Evolutionary conservation across 2,329 filamentous ascomycete genomes (phyloP).

Genomic region (Acephala macrosclerotiorum): DNA sequence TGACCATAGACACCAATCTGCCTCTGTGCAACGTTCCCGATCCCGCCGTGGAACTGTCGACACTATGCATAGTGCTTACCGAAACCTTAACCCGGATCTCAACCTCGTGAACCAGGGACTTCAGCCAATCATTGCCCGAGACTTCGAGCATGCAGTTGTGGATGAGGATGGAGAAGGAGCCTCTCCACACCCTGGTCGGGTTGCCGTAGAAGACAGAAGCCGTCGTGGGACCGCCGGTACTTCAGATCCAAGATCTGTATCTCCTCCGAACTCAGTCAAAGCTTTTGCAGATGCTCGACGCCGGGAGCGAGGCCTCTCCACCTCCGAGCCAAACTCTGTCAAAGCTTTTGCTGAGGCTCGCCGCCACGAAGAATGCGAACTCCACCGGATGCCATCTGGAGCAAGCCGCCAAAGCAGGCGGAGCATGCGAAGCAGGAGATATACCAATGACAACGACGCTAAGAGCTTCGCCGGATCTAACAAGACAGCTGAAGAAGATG

Average conservation of each 20-base stretch:
- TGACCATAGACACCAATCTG: constrained; percentile 78
- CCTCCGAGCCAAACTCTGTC: constrained; percentile 78
- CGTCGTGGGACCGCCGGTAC: constrained; percentile 64
- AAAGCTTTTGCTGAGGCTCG: constrained; percentile 93
- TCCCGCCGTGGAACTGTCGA: constrained; percentile 77
- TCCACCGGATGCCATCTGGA: constrained; percentile 76
- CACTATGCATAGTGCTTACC: constrained; percentile 64
- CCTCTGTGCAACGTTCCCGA: constrained; percentile 65
- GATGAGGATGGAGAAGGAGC: constrained; percentile 71
- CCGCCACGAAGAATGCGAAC: constrained; percentile 69
- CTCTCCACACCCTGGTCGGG: constrained; percentile 43
- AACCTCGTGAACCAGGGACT: constrained; percentile 49
- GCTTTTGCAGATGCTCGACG: constrained; percentile 92
- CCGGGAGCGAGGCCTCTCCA: constrained; percentile 75
- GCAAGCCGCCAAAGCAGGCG: constrained; percentile 67
- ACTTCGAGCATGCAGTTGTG: constrained; percentile 86
- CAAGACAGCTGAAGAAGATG: constrained; percentile 83
- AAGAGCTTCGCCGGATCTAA: constrained; percentile 68
- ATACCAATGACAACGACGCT: constrained; percentile 67
- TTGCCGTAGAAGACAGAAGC: constrained; percentile 46
- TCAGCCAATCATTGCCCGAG: constrained; percentile 65
- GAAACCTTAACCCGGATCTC: constrained; percentile 45
- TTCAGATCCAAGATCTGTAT: constrained; percentile 71
- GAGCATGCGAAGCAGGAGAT: constrained; percentile 62
- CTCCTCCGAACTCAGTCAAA: constrained; percentile 96